Evolutionary conservation across 164 flowering plant species (phyloP).

Genomic region (Aristolochia contorta): DNA sequence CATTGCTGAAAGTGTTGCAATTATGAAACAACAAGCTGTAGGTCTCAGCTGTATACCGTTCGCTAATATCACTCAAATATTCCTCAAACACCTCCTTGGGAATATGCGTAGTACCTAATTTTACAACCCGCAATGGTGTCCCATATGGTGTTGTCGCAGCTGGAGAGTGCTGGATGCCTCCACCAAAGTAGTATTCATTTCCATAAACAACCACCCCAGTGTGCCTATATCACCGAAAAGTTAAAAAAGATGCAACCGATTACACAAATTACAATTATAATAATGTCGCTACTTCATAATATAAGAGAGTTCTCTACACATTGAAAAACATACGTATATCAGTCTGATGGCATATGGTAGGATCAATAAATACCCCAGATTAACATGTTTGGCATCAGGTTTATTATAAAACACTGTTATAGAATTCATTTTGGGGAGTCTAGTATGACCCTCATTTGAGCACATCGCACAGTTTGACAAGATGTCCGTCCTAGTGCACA

Average conservation of each 20-base stretch:
- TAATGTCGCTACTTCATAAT: too few species aligned
- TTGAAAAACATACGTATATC: too few species aligned
- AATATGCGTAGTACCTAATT: conserved; percentile 83
- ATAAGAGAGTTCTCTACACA: too few species aligned
- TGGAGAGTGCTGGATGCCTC: conserved; percentile 70
- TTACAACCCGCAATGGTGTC: conserved; percentile 65
- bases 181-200: conserved; percentile 86
- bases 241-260: too few species aligned
- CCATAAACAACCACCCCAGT: conserved; percentile 94
- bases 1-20: conserved; percentile 97
- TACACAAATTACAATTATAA: too few species aligned
- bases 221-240: conserved; percentile 49
- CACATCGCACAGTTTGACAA: too few species aligned
- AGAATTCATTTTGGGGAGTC: too few species aligned
- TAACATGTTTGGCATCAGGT: too few species aligned
- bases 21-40: conserved; percentile 79
- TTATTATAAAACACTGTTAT: too few species aligned
- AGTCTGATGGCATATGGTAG: background rate
- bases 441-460: too few species aligned
- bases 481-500: too few species aligned
- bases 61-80: conserved; percentile 80
- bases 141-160: conserved; percentile 84
- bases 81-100: conserved; percentile 84
- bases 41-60: conserved; percentile 83
- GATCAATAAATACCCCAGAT: background rate